phyloP scores from a whole-genome alignment of 2,329 filamentous ascomycete genomes.

The Didymosphaeria variabile region DNA sequence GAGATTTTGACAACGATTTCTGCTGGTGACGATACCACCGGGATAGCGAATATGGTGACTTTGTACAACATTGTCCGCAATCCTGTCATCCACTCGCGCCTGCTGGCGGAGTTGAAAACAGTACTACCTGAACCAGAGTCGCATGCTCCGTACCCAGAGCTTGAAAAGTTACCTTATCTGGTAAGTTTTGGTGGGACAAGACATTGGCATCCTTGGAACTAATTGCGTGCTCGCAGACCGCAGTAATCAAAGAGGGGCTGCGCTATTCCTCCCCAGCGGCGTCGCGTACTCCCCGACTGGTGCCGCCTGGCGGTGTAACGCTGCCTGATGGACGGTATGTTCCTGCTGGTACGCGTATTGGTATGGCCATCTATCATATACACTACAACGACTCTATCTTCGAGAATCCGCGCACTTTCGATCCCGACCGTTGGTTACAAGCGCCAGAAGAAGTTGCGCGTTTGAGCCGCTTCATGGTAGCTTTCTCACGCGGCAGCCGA shows the following conservation, averaged over 20 bases:
- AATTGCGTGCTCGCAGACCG: not conserved
- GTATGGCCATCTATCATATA: not conserved
- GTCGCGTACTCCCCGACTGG: not conserved
- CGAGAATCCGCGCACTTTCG: not conserved
- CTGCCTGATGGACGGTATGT: not conserved
- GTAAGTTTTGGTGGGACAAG: not conserved
- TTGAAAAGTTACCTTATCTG: not conserved
- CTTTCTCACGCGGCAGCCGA: not conserved
- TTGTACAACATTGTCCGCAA: not conserved
- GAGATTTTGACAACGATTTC: not conserved
- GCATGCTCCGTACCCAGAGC: not conserved
- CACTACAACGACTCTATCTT: not conserved
- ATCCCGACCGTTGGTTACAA: not conserved
- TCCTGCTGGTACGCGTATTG: not conserved
- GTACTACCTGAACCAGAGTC: not conserved
- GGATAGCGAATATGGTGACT: not conserved
- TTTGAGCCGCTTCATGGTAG: slow-evolving; percentile 1
- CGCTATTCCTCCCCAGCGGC: not conserved
- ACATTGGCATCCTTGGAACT: not conserved
- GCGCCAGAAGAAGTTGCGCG: not conserved
- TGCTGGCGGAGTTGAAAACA: not conserved
- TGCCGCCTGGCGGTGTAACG: not conserved
- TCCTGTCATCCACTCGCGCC: not conserved
- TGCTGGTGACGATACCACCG: not conserved
- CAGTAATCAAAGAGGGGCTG: not conserved